Evolutionary conservation across 2,329 filamentous ascomycete genomes (phyloP).

Genomic region (Torrubiellomyces zombiae): DNA sequence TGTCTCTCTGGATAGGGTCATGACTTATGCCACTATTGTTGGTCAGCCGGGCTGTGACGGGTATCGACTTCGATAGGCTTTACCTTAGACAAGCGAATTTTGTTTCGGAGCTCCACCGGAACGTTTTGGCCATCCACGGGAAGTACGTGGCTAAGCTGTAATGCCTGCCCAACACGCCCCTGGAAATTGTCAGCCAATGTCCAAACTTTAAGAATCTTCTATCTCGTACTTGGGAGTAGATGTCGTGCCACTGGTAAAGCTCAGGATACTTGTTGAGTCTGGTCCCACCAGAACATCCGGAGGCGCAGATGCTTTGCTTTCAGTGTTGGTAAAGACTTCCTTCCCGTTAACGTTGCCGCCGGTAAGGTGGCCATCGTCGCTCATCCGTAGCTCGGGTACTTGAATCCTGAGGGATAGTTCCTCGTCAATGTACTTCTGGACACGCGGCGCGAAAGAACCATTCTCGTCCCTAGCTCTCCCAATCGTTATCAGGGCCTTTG

Average conservation of each 20-base stretch:
- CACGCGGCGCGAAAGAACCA: conserved; percentile 31
- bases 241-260: conserved; percentile 61
- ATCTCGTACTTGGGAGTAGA: no score
- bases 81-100: conserved; percentile 48
- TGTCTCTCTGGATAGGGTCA: conserved; percentile 41
- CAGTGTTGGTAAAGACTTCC: conserved; percentile 46
- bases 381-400: conserved; percentile 56
- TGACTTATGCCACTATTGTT: conserved; percentile 1
- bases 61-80: background rate
- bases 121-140: conserved; percentile 80
- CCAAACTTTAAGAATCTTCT: no score
- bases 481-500: conserved; percentile 50
- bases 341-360: conserved; percentile 50
- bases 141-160: conserved; percentile 78
- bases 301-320: conserved; percentile 32
- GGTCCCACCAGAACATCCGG: conserved; percentile 70
- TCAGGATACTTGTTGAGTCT: conserved; percentile 63
- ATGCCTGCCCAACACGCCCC: conserved; percentile 77
- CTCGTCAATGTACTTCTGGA: conserved; percentile 51
- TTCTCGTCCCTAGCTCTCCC: conserved; percentile 43
- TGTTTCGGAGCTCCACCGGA: conserved; percentile 54
- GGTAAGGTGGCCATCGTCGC: conserved; percentile 52
- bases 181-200: conserved; percentile 33
- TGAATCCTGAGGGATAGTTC: conserved; percentile 57
- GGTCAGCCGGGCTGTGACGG: conserved; percentile 4